Percentiles rank a stretch among this genome's conserved stretches.
Conservation (phyloP, 305 asterid genomes). For the Andrographis paniculata region DNA sequence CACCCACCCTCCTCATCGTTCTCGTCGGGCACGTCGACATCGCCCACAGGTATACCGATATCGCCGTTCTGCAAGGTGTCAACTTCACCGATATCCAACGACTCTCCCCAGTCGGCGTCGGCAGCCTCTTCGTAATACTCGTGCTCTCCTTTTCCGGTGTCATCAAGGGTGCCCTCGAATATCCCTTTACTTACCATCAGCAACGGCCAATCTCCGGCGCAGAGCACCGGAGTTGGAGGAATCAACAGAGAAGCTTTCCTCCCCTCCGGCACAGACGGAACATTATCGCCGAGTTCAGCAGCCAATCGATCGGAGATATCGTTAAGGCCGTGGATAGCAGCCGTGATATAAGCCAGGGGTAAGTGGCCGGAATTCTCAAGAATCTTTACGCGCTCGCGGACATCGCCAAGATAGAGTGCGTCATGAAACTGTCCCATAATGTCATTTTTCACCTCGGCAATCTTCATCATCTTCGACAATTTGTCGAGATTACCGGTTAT, state of each 20-base stretch:
- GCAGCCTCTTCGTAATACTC: constrained; percentile 59
- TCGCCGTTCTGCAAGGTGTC: constrained; percentile 50
- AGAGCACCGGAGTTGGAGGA: constrained; percentile 53
- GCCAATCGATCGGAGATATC: constrained; percentile 45
- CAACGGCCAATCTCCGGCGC: constrained; percentile 73
- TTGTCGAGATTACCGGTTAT: constrained; percentile 56
- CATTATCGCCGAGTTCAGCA: constrained; percentile 35
- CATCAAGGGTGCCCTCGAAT: constrained; percentile 52
- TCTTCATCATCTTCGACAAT: constrained; percentile 83
- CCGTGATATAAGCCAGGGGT: constrained; percentile 64
- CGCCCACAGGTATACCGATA: constrained; percentile 28
- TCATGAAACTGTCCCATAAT: constrained; percentile 75
- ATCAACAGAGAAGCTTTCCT: constrained; percentile 45
- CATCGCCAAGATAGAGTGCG: constrained; percentile 59
- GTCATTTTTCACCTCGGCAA: constrained; percentile 66
- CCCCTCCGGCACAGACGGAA: constrained; percentile 45
- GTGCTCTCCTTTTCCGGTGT: constrained; percentile 25
- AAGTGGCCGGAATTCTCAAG: constrained; percentile 56
- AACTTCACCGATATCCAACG: constrained; percentile 50
- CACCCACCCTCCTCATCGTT: constrained; percentile 53
- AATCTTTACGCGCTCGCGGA: constrained; percentile 58
- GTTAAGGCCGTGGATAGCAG: constrained; percentile 44
- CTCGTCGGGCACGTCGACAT: constrained; percentile 30
- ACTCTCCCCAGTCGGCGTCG: constrained; percentile 67
- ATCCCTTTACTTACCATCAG: constrained; percentile 55